These are phyloP conservation scores for Flueggea neowawraea DNA, from an alignment of 441 rosid species.

Conservation along the genomic window DNA sequence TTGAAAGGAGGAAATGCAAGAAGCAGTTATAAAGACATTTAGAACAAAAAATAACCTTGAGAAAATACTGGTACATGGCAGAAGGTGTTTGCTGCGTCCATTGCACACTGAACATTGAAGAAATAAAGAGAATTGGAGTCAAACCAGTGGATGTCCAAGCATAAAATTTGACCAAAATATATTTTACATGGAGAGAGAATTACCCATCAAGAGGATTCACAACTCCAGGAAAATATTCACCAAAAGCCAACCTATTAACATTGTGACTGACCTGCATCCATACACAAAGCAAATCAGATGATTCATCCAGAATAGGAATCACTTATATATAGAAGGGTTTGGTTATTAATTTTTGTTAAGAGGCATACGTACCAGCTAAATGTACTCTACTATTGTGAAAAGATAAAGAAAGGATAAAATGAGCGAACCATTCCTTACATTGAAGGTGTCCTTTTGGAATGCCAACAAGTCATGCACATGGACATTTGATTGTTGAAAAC, in stretches of 20 bases:
- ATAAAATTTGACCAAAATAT: slow-evolving; percentile 7
- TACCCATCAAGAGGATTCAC: slow-evolving; percentile 98
- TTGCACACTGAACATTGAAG: slow-evolving; percentile 49
- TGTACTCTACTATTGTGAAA: not conserved
- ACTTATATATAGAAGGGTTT: not conserved
- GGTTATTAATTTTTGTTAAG: not conserved
- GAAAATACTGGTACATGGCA: slow-evolving; percentile 97
- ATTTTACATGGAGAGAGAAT: slow-evolving; percentile 8
- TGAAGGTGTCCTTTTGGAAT: slow-evolving; percentile 85
- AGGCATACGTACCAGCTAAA: not conserved
- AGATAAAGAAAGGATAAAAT: slow-evolving; percentile 4
- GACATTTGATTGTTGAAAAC: slow-evolving; percentile 88
- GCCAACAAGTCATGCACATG: slow-evolving; percentile 90
- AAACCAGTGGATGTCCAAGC: not conserved
- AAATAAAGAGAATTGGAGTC: not conserved
- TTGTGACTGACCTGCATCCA: slow-evolving; percentile 76
- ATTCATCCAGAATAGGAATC: slow-evolving; percentile 1
- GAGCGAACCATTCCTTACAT: slow-evolving; percentile 43
- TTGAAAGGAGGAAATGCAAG: not conserved
- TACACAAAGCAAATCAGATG: slow-evolving; percentile 10
- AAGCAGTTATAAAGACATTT: not conserved
- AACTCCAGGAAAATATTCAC: slow-evolving; percentile 90
- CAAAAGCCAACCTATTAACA: slow-evolving; percentile 77
- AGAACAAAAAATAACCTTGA: slow-evolving; percentile 52
- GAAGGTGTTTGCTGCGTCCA: slow-evolving; percentile 85